Conservation (phyloP, 306 rosid genomes). For the Herpetospermum pedunculosum region DNA sequence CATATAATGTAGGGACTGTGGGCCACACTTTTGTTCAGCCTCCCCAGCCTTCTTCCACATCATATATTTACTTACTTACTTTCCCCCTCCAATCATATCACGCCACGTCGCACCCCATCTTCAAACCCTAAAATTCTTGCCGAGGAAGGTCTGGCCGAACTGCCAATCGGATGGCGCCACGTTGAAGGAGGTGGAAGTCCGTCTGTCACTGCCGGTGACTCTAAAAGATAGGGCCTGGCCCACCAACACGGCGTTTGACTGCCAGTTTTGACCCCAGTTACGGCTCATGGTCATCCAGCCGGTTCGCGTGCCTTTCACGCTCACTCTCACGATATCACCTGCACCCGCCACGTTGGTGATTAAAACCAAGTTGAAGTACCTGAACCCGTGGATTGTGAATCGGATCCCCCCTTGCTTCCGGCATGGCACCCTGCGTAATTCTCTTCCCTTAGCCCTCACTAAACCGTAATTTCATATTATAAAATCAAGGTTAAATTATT, state of each 20-base stretch:
- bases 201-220: slow-evolving; percentile 45
- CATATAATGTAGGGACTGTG: background rate
- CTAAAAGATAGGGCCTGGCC: slow-evolving; percentile 55
- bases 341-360: slow-evolving; percentile 64
- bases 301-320: slow-evolving; percentile 45
- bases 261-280: slow-evolving; percentile 76
- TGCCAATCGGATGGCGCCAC: slow-evolving; percentile 49
- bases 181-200: slow-evolving; percentile 51
- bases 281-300: slow-evolving; percentile 57
- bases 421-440: slow-evolving; percentile 53
- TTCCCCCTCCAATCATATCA: background rate
- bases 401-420: slow-evolving; percentile 50
- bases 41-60: background rate
- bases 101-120: background rate
- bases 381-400: slow-evolving; percentile 42
- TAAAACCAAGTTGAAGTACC: slow-evolving; percentile 51
- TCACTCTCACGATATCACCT: slow-evolving; percentile 43
- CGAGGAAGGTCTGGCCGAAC: slow-evolving; percentile 60
- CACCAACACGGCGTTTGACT: slow-evolving; percentile 56
- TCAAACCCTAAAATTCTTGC: slow-evolving; percentile 47
- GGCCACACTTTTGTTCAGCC: slow-evolving; percentile 16
- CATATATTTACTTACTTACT: background rate
- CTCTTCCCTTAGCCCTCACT: background rate
- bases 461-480: background rate
- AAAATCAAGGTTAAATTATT: background rate